Base-by-base conservation (phyloP, 148 eudicot species). In the Vaccinium darrowii region DNA sequence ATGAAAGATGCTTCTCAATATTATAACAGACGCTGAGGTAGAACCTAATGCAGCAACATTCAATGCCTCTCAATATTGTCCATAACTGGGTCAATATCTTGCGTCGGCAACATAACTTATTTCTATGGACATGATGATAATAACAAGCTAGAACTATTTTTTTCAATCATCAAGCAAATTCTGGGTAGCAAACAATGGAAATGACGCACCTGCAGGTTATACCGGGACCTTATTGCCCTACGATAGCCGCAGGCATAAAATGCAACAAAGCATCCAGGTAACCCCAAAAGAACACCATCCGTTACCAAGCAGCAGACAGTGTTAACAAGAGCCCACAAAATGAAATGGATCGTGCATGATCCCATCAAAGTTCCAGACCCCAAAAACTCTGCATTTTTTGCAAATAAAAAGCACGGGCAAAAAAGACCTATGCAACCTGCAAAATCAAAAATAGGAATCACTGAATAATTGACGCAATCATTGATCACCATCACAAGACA, bases 381-480 rank as follows among this genome's bases (percentile, higher is more conserved):
- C 92, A 95, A 83, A 87, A 88, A 87, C 88, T 91, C 91, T 0
- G 96, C 98, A 90, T 95, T 95, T 86, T 92, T 92, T 25, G 91
- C 98, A 85, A 95, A 95, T 33, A 95, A 88, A 90, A 88, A 95
- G 91, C 98, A 95, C 2, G 98, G 98, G 89, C 98, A 95, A 74
- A 92, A 43, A 60, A 90, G 88, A 80, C 98, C 98, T 57, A 95
- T 76, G 78, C 85, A 91, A 83, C 98, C 98, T 94, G 84, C 75
- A 74, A 56, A 21, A 52, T 3, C 1, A 30, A 43, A 82, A 77
- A 78, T 19, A 13, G 14, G 57, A 86, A 72, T 75, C 65, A 83
- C 75, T 76, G 73, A 7, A 63, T 47, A 75, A 39, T 19, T 73
- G 56, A 76, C 3, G 52, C 47, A 23, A n/a, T 36, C 50, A 53